Base-by-base conservation (phyloP, 495 filamentous ascomycete species). In the Viridothelium virens region DNA sequence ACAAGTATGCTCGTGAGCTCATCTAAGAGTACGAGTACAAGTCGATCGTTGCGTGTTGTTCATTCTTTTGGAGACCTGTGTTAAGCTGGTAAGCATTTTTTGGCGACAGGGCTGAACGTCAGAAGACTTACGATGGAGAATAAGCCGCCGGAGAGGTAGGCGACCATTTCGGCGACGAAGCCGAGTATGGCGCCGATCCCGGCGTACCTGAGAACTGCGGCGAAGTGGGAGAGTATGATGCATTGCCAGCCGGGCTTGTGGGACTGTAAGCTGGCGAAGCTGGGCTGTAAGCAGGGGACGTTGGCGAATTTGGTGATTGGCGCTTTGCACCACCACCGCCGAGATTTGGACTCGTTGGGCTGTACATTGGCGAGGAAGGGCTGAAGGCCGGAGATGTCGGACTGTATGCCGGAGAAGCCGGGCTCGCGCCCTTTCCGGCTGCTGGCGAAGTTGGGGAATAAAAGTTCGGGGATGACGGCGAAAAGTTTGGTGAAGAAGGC, bases 401-500 rank as follows among this genome's bases (percentile, higher is more conserved):
- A 25, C 87, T 91, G 75, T 92, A 94, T 62, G 79, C 87, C 38
- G 92, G 92, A 46, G 91, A 95, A 1, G 86, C 86, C 7, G 87
- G 87, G 82, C 79, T 79, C 18, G 53, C 53, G 25, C 53, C 53
- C 36, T 59, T 59, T 18, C 53, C 53, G 77, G 86, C 84, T 67
- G 83, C 80, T 67, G 91, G 91, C 25, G 91, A 94, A 1, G 78
- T 78, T 9, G 78, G 78, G 0, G 78, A 79, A 66, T 79, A 79
- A 39, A 77, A 79, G 14, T 70, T 69, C 3, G 78, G 78, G 4
- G 74, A 77, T 2, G 88, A 89, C 2, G 91, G 91, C 38, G 89
- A 91, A 78, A 94, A 96, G 0, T 87, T 90, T 33, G 91, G 91
- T 33, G 89, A 92, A 1, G 86, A 83, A 0, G 90, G 88, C 16